phyloP scores from a whole-genome alignment of 2,329 filamentous ascomycete genomes.

The Lasiodiplodia sp. region DNA sequence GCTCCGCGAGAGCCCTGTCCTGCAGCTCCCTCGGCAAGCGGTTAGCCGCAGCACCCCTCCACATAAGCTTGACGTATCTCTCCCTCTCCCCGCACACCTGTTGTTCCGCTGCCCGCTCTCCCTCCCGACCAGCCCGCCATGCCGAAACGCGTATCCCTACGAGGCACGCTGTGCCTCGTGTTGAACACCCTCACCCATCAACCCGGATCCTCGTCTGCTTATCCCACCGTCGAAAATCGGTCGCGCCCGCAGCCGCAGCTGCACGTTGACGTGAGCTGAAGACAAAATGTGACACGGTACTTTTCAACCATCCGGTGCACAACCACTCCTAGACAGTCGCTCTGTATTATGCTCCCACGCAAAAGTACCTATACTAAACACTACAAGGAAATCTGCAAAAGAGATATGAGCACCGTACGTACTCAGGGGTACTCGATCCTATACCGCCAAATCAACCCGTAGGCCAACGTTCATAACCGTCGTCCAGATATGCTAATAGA shows the following conservation, averaged over 20 bases:
- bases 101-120: conserved; percentile 12
- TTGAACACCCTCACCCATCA: neutral
- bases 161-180: neutral
- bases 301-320: neutral
- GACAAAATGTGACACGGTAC: conserved; percentile 3
- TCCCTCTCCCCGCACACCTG: neutral
- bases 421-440: conserved; percentile 12
- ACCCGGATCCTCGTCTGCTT: conserved; percentile 24
- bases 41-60: conserved; percentile 11
- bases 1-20: neutral
- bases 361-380: conserved; percentile 25
- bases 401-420: neutral
- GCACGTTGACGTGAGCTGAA: neutral
- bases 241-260: neutral
- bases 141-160: neutral
- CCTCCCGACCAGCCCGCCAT: neutral
- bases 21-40: conserved; percentile 14
- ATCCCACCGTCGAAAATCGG: neutral
- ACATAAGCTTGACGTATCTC: conserved; percentile 14
- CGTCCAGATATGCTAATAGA: conserved; percentile 23
- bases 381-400: conserved; percentile 21
- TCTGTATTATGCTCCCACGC: conserved; percentile 21
- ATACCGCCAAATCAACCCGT: conserved; percentile 8
- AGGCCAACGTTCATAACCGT: conserved; percentile 26
- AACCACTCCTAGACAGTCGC: conserved; percentile 4